Percentiles rank a stretch among this genome's conserved stretches.
phyloP scores from a whole-genome alignment of 345 rosid genomes.

The Clarkia xantiana region DNA sequence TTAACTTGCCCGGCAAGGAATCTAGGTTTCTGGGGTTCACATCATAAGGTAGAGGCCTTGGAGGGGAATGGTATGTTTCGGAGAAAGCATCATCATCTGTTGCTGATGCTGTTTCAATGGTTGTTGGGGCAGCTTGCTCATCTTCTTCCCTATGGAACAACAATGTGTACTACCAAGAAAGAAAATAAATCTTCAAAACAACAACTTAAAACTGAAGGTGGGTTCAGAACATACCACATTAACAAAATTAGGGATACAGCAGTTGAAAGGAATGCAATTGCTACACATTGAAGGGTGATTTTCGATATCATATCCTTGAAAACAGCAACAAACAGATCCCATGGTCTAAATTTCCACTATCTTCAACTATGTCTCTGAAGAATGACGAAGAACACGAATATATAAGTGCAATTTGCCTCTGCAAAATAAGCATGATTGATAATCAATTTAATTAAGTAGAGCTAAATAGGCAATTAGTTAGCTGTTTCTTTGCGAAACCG shows the following conservation, averaged over 20 bases:
- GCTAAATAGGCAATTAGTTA: no score
- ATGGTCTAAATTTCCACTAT: slow-evolving; percentile 16
- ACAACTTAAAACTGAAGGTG: no score
- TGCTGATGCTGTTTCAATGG: slow-evolving; percentile 43
- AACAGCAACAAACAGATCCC: slow-evolving; percentile 87
- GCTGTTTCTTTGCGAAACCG: no score
- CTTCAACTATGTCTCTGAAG: no score
- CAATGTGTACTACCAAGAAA: slow-evolving; percentile 35
- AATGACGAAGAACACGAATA: no score
- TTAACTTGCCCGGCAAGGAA: slow-evolving; percentile 18
- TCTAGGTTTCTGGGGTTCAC: slow-evolving; percentile 46
- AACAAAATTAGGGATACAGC: slow-evolving; percentile 61
- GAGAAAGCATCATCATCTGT: slow-evolving; percentile 76
- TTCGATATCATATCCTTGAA: slow-evolving; percentile 49
- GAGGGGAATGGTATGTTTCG: slow-evolving; percentile 75
- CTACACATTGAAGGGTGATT: slow-evolving; percentile 60
- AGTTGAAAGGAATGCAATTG: slow-evolving; percentile 67
- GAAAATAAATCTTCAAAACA: not conserved
- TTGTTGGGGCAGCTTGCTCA: slow-evolving; percentile 50
- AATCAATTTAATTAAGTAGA: no score
- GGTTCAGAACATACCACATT: slow-evolving; percentile 33
- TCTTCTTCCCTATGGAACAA: slow-evolving; percentile 63
- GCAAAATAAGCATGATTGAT: no score
- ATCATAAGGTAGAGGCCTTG: slow-evolving; percentile 92
- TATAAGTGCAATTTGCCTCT: no score